A percentile compares a stretch with the other conserved stretches of the same genome.
Conservation (phyloP, 768 basidiomycete species). For the Trametes gibbosa region DNA sequence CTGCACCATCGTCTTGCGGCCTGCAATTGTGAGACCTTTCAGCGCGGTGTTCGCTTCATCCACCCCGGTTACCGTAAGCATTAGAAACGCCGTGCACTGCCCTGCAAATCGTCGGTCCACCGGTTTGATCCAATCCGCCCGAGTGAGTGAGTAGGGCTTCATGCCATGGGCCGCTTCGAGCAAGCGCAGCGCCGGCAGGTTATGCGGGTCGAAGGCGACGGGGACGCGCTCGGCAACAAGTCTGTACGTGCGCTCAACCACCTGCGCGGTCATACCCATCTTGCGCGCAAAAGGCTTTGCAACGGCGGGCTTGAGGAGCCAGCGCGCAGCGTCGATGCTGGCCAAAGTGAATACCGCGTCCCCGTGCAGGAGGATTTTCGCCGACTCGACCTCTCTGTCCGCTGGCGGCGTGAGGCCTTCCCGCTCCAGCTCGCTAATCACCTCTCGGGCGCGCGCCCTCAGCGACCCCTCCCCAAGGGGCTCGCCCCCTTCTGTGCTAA, state of each 20-base stretch:
- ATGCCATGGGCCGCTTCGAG: not conserved
- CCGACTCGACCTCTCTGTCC: not conserved
- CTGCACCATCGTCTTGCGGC: not conserved
- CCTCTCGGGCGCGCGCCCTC: not conserved
- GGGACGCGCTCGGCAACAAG: slow-evolving; percentile 1
- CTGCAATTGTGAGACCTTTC: not conserved
- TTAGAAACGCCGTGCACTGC: slow-evolving; percentile 26
- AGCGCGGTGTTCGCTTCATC: slow-evolving; percentile 25
- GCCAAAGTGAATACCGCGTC: not conserved
- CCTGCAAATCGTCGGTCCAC: not conserved
- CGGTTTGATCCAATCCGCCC: slow-evolving; percentile 30
- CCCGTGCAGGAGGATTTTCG: not conserved
- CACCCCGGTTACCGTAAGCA: slow-evolving; percentile 21
- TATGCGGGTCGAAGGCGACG: not conserved
- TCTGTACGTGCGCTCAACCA: slow-evolving; percentile 1
- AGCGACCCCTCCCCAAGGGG: not conserved
- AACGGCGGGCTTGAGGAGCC: not conserved
- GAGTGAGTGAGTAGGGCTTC: not conserved
- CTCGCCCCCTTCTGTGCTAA: not conserved
- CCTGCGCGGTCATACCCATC: not conserved
- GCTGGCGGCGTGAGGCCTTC: not conserved
- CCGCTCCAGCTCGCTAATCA: not conserved
- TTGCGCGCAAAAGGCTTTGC: not conserved
- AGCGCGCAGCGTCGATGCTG: not conserved
- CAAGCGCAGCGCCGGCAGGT: not conserved